Evolutionary conservation across 371 early-diverging fungal species (phyloP).

Genomic region (Mortierella sp.): DNA sequence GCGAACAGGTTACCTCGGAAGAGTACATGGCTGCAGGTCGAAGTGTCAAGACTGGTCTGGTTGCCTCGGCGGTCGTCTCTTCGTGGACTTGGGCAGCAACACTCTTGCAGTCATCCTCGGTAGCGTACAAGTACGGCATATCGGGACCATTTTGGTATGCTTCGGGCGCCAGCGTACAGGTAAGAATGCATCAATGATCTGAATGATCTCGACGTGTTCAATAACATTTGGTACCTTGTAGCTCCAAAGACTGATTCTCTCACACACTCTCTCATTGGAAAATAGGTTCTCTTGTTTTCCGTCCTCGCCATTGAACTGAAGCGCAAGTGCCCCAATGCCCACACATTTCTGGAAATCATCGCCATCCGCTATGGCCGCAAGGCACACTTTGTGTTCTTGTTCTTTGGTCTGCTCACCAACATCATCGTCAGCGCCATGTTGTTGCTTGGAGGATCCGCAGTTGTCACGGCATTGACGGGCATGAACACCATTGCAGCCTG

Average conservation of each 20-base stretch:
- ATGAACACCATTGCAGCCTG: slow-evolving; percentile 75
- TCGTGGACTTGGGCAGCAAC: slow-evolving; percentile 81
- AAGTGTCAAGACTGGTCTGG: slow-evolving; percentile 71
- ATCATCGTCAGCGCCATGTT: slow-evolving; percentile 78
- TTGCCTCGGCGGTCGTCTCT: slow-evolving; percentile 76
- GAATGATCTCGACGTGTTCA: not conserved
- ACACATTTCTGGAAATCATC: slow-evolving; percentile 77
- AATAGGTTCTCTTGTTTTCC: slow-evolving; percentile 69
- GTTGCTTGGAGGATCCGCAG: slow-evolving; percentile 74
- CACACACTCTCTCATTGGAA: not conserved
- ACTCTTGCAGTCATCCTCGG: slow-evolving; percentile 70
- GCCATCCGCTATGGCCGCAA: slow-evolving; percentile 69
- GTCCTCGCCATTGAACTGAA: slow-evolving; percentile 78
- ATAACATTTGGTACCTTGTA: not conserved
- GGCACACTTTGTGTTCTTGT: slow-evolving; percentile 68
- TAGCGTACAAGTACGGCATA: slow-evolving; percentile 74
- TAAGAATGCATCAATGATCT: slow-evolving; percentile 2
- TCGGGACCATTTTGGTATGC: slow-evolving; percentile 78
- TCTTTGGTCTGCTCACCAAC: slow-evolving; percentile 68
- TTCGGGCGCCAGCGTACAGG: slow-evolving; percentile 74
- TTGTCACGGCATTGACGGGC: slow-evolving; percentile 72
- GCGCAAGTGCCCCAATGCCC: slow-evolving; percentile 74
- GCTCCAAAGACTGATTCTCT: not conserved
- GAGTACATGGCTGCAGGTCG: slow-evolving; percentile 76
- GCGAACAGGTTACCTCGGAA: slow-evolving; percentile 71